phyloP scores from a whole-genome alignment of 768 basidiomycete genomes.

The Lactarius tabidus region DNA sequence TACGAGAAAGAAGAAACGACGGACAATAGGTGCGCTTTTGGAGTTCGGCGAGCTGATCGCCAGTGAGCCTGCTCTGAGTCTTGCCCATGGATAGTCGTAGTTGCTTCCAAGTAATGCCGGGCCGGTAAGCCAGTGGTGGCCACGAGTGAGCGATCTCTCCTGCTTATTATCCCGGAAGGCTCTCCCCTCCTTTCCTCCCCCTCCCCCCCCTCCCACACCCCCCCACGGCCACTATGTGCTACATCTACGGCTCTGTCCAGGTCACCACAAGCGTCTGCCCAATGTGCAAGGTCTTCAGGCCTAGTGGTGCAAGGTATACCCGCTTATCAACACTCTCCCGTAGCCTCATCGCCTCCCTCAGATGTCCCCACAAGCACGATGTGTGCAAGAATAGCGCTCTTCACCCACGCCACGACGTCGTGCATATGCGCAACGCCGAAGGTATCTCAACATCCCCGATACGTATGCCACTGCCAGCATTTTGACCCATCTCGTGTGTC shows the following conservation, averaged over 20 bases:
- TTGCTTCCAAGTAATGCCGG: neutral
- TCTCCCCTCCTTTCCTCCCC: constrained; percentile 12
- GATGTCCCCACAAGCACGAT: constrained; percentile 74
- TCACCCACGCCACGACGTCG: constrained; percentile 75
- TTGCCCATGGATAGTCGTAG: constrained; percentile 72
- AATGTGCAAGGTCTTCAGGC: constrained; percentile 82
- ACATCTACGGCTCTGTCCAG: constrained; percentile 62
- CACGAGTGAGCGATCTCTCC: neutral
- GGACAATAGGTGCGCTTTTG: constrained; percentile 98
- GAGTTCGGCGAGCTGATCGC: constrained; percentile 89
- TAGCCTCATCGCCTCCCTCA: constrained; percentile 34
- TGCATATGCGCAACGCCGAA: constrained; percentile 85
- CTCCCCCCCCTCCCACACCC: constrained; percentile 16
- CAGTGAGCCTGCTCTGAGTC: constrained; percentile 91
- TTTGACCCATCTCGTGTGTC: constrained; percentile 23
- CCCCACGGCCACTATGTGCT: constrained; percentile 55
- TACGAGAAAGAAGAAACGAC: constrained; percentile 26
- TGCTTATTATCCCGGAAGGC: constrained; percentile 13
- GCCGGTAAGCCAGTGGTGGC: neutral
- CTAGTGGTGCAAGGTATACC: constrained; percentile 49
- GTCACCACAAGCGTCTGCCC: constrained; percentile 66
- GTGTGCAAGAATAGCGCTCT: constrained; percentile 68
- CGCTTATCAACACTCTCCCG: constrained; percentile 17
- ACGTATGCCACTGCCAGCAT: constrained; percentile 17
- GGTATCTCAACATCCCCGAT: constrained; percentile 41